Base-by-base conservation (phyloP, 352 stramenopile species). In the Globisporangium abappressorium region DNA sequence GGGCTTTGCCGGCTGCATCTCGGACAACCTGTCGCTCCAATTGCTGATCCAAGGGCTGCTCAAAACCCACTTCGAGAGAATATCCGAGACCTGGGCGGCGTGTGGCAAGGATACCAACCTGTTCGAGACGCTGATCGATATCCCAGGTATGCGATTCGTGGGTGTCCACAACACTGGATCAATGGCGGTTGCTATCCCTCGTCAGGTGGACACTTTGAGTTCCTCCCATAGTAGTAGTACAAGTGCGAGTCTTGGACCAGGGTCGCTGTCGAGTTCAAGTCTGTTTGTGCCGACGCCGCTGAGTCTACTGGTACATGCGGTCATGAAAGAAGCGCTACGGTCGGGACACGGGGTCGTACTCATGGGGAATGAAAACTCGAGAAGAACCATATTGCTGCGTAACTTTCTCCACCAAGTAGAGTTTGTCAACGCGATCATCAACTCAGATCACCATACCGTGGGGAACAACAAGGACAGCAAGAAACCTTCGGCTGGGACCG, bases 221-320 rank as follows among this genome's bases (percentile, higher is more conserved):
- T 20, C 26, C 18, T 5, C 36, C 4, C 4, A 33, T 15, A 14
- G 15, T 33, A 30, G 3, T 6, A 36, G 38, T 11, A 57, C 28
- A 6, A 43, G 36, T 0, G 12, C 12, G 12, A 43, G 36, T 14
- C 20, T 36, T 26, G 41, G 28, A 14, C 54, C 30, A 24, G 26
- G n/a, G 22, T 36, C 65, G 49, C 55, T 51, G 14, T 30, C 57
- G 9, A 63, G 12, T 36, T 67, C 57, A 34, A 57, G 14, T 41
- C 28, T 89, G 11, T 90, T 84, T 58, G 64, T 90, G 0, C 79
- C 79, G 15, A 87, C 79, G 0, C 36, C 67, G 0, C 69, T 70
- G 6, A 90, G 78, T 64, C 56, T 87, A 0, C n/a, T 85, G 3
- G 61, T 71, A n/a, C 81, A 90, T 56, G 64, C 76, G 1, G 62